These are phyloP conservation scores for Hippophae rhamnoides DNA, from an alignment of 306 rosid species.

Conservation along the genomic window DNA sequence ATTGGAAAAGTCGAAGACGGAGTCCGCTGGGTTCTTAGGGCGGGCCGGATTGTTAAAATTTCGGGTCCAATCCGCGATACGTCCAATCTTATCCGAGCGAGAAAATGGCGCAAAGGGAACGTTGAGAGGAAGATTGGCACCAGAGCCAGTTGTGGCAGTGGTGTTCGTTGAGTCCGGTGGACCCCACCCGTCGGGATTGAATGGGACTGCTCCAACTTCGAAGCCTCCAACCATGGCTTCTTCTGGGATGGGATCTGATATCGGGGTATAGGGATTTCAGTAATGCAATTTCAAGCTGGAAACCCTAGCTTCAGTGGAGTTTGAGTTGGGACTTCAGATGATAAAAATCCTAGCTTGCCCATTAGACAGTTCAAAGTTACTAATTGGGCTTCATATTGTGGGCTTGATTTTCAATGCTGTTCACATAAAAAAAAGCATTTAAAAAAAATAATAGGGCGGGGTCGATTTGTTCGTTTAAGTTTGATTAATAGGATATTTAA, in stretches of 20 bases:
- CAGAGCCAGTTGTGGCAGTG: conserved; percentile 16
- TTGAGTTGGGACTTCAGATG: background rate
- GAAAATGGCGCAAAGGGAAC: conserved; percentile 88
- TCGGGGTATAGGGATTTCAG: background rate
- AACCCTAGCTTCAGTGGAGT: background rate
- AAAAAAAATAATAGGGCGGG: too few relatives aligned
- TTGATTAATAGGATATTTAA: too few relatives aligned
- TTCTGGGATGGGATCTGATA: background rate
- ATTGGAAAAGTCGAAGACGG: conserved; percentile 75
- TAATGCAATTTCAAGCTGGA: background rate
- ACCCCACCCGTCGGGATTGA: conserved; percentile 89
- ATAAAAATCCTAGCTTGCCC: conserved; percentile 4
- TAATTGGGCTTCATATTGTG: too few relatives aligned
- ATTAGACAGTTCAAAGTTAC: background rate
- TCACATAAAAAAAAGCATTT: too few relatives aligned
- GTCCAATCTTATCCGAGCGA: conserved; percentile 81
- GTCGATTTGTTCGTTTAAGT: too few relatives aligned
- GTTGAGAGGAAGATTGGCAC: conserved; percentile 49
- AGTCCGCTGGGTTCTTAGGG: conserved; percentile 55
- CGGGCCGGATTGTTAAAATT: conserved; percentile 57
- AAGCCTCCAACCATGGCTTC: conserved; percentile 27
- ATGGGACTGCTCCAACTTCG: conserved; percentile 66
- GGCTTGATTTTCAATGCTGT: background rate
- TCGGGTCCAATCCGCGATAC: conserved; percentile 88
- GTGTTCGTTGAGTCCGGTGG: conserved; percentile 42